A percentile compares a stretch with the other conserved stretches of the same genome.
Conservation (phyloP, 1,139 yeast genomes). For the Pneumocystis canis region DNA sequence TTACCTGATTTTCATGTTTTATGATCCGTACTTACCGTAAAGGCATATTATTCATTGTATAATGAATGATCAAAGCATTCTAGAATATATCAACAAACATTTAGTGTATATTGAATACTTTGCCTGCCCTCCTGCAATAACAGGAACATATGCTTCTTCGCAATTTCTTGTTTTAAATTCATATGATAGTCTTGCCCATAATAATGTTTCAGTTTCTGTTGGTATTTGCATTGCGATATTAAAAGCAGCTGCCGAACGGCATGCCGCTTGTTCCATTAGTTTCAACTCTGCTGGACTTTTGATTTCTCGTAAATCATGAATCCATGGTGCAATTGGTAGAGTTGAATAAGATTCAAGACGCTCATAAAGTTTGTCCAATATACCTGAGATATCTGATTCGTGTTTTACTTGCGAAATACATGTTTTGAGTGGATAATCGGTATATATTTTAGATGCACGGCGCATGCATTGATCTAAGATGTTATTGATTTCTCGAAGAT, state of each 20-base stretch:
- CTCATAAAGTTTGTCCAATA: background rate
- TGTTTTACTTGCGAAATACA: background rate
- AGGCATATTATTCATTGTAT: conserved; percentile 15
- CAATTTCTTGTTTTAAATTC: conserved; percentile 77
- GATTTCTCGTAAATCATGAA: conserved; percentile 47
- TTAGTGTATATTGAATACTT: background rate
- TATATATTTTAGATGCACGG: background rate
- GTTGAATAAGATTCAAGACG: background rate
- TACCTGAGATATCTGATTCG: background rate
- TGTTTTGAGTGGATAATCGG: background rate
- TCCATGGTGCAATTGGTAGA: conserved; percentile 30
- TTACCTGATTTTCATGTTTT: conserved; percentile 55
- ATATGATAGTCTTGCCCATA: conserved; percentile 72
- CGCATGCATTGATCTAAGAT: background rate
- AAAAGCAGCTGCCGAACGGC: conserved; percentile 67
- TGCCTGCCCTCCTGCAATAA: conserved; percentile 70
- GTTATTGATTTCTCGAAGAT: background rate
- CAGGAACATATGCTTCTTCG: conserved; percentile 87
- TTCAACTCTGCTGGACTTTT: conserved; percentile 65
- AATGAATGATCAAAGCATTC: conserved; percentile 17
- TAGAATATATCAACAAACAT: background rate
- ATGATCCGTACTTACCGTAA: conserved; percentile 12
- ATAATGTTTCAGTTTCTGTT: conserved; percentile 56
- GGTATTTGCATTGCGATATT: conserved; percentile 56
- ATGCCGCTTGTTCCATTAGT: conserved; percentile 70